Base-by-base conservation (phyloP, 805 yeast species). In the Cyberlindnera maclurae region DNA sequence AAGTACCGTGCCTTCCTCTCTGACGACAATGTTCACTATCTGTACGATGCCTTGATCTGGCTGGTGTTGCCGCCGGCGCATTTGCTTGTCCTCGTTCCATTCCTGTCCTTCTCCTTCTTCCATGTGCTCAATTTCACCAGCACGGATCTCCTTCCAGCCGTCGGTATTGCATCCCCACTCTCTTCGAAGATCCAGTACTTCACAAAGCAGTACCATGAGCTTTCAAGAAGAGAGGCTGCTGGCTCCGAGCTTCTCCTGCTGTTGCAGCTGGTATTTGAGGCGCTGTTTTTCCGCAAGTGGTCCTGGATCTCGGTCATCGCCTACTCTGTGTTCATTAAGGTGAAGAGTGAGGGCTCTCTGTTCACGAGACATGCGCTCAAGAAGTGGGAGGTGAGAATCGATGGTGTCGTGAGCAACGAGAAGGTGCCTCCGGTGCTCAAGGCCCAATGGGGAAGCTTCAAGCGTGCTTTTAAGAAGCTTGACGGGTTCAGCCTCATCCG, bases 11-110 rank as follows among this genome's bases (percentile, higher is more conserved):
- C 57, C 1, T 47, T 75, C 32, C 49, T 73, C 16, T 62, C 60
- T 8, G 81, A 85, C 59, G 93, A 82, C 55, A 84, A 83, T 57
- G 65, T 74, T 40, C 90, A 86, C 49, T 89, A 88, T 62, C 68
- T 84, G 37, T 58, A 68, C 31, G 62, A 79, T 42, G 78, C 79
- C 35, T 47, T 72, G 44, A 67, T 66, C 31, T 75, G 78, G 77
- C 62, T 71, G 53, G 45, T 73, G 5, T 56, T 79, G 41, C n/a
- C n/a, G 24, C 72, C 87, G 48, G 77, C 81, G 34, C 75, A 71
- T 43, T 16, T 24, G 11, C 56, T 84, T 39, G 72, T 95, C 3
- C 63, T 82, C 45, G 58, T 79, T 17, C 95, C 97, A 39, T 87
- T 83, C 55, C 66, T 76, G 33, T 65, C 84, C 40, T 89, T 82